Base-by-base conservation (phyloP, 2,329 filamentous ascomycete genomes). In the Davidsoniella neocaledoniae region DNA sequence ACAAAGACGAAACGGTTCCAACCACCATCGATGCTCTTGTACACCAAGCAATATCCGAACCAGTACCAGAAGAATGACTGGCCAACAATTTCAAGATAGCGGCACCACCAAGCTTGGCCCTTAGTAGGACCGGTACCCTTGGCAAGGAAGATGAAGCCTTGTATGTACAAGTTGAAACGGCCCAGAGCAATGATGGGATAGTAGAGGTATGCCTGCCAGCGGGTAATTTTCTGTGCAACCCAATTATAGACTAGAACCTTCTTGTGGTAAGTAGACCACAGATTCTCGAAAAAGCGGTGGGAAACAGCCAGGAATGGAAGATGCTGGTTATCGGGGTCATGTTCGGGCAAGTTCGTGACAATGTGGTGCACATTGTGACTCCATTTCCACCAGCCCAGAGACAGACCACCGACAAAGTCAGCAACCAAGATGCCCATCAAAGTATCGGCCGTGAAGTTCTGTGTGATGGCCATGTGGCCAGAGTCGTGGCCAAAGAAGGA, bases 351-450 rank as follows among this genome's bases (percentile, higher is more conserved):
- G 63, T 96, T 96, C 16, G 91, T 96, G 48, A 96, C 83, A 57
- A 96, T 87, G 60, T 96, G 90, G 62, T 96, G 90, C 7, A 95
- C 87, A 60, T 96, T 96, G 65, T 96, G 90, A 62, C 80, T 95
- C 54, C 79, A 75, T 66, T 96, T 96, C 90, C 91, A 98, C 91
- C 91, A 98, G 42, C 90, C 86, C 49, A 94, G 67, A 23, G 86
- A 94, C 33, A 98, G 66, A 0, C 91, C 91, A 37, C 91, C 91
- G 17, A 91, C 68, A 58, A 83, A 96, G 62, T 94, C 83, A 48
- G 88, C 87, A 58, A 95, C 83, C 55, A 94, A 67, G 60, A 96
- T 94, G 45, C 86, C 90, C 54, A 98, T 86, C 45, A 83, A 71
- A 1, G 82, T 83, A 63, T 98, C 91, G 37, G 78, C 66, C 46